These are phyloP conservation scores for Rhizoclosmatium globosum DNA, from an alignment of 192 early-diverging fungal genomes.

Conservation along the genomic window DNA sequence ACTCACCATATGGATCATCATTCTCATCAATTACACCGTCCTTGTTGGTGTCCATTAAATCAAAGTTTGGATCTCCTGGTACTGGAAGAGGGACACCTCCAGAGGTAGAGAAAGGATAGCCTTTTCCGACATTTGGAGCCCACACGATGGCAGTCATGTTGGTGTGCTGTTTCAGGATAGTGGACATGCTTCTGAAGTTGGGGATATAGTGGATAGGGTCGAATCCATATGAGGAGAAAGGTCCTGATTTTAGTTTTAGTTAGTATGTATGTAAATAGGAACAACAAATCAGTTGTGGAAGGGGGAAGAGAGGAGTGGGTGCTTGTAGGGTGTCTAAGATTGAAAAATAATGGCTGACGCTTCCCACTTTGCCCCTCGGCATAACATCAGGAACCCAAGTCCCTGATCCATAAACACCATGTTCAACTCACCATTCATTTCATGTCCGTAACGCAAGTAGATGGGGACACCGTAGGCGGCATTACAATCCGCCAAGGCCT, in stretches of 20 bases:
- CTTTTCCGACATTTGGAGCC: slow-evolving; percentile 53
- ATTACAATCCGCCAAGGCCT: slow-evolving; percentile 38
- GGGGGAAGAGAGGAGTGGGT: not conserved
- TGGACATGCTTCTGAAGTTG: slow-evolving; percentile 40
- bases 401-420: not conserved
- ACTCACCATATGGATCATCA: slow-evolving; percentile 52
- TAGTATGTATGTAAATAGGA: not conserved
- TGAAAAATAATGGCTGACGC: not conserved
- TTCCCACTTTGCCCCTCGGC: too few relatives aligned
- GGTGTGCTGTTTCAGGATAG: slow-evolving; percentile 36
- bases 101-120: slow-evolving; percentile 45
- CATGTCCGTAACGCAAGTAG: slow-evolving; percentile 52
- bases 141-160: slow-evolving; percentile 62
- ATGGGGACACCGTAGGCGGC: slow-evolving; percentile 42
- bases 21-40: slow-evolving; percentile 37
- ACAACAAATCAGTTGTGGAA: not conserved
- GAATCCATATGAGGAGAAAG: slow-evolving; percentile 39
- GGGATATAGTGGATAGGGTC: slow-evolving; percentile 42
- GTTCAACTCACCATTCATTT: slow-evolving; percentile 58
- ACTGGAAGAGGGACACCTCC: slow-evolving; percentile 2
- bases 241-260: slow-evolving; percentile 15
- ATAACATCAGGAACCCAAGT: not conserved
- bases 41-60: slow-evolving; percentile 43
- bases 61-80: slow-evolving; percentile 20
- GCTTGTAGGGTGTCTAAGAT: too few relatives aligned